Conservation (phyloP, 2,329 filamentous ascomycete genomes). For the Didymosphaeria variabile region DNA sequence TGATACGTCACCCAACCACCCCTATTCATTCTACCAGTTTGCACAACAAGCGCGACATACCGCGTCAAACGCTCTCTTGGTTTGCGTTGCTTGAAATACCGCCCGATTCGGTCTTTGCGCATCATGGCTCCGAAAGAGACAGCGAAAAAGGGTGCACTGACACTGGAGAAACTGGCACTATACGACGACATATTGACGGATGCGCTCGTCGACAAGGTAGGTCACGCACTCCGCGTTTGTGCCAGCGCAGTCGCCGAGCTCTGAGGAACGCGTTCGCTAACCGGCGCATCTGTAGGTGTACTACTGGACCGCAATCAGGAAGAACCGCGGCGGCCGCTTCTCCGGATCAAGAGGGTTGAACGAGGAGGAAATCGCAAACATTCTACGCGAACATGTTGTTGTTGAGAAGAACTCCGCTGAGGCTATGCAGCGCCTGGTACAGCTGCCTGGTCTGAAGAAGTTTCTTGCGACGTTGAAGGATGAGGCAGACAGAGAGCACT, state of each 20-base stretch:
- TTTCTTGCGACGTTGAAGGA: constrained; percentile 75
- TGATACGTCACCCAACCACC: constrained; percentile 46
- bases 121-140: constrained; percentile 56
- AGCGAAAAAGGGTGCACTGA: constrained; percentile 76
- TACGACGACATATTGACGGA: constrained; percentile 98
- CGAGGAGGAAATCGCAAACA: constrained; percentile 68
- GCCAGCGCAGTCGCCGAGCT: constrained; percentile 21
- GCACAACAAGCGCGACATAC: background rate
- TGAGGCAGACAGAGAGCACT: constrained; percentile 84
- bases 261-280: constrained; percentile 24
- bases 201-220: constrained; percentile 91
- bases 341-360: constrained; percentile 82
- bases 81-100: constrained; percentile 3
- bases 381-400: constrained; percentile 72
- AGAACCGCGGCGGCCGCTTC: constrained; percentile 86
- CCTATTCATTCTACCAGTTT: constrained; percentile 20
- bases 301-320: constrained; percentile 96
- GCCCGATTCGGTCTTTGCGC: constrained; percentile 21
- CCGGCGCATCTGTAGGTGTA: constrained; percentile 70
- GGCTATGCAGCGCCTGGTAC: constrained; percentile 77
- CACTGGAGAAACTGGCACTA: constrained; percentile 83
- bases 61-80: background rate
- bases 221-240: constrained; percentile 40
- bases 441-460: constrained; percentile 76
- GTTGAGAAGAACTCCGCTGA: constrained; percentile 74